These are phyloP conservation scores for Choiromyces venosus DNA, from an alignment of 495 filamentous ascomycete genomes.

Conservation along the genomic window DNA sequence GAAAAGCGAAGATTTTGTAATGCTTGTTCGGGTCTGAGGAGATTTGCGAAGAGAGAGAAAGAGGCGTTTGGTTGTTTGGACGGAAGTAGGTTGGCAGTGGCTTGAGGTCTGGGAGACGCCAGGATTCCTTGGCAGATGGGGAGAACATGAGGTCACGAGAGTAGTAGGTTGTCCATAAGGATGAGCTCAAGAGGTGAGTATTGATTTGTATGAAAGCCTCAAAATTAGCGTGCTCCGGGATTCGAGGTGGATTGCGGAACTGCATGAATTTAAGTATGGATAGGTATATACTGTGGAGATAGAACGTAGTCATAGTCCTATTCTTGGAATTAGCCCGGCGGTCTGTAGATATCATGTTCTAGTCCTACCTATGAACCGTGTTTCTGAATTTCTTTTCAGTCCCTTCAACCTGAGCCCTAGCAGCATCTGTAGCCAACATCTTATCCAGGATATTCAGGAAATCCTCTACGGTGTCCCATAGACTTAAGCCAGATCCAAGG, in stretches of 20 bases:
- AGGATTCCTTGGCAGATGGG: conserved; percentile 19
- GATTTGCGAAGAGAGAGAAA: neutral
- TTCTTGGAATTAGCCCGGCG: neutral
- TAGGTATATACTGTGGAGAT: conserved; percentile 26
- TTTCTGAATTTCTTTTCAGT: conserved; percentile 28
- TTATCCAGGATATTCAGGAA: conserved; percentile 17
- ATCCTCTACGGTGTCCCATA: conserved; percentile 27
- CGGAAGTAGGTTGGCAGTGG: conserved; percentile 20
- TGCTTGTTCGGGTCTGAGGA: neutral
- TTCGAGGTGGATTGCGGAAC: conserved; percentile 2
- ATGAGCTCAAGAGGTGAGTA: conserved; percentile 23
- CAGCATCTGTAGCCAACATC: conserved; percentile 25
- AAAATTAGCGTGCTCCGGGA: conserved; percentile 12
- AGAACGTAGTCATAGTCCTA: conserved; percentile 34
- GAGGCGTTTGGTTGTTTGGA: neutral
- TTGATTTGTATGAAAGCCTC: conserved; percentile 12
- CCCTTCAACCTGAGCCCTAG: conserved; percentile 19
- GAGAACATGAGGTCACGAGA: conserved; percentile 26
- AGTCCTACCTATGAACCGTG: conserved; percentile 29
- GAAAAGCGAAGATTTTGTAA: conserved; percentile 18
- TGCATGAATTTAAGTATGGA: conserved; percentile 24
- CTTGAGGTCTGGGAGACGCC: conserved; percentile 30
- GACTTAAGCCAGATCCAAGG: conserved; percentile 12
- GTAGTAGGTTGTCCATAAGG: conserved; percentile 28
- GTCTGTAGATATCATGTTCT: neutral